Evolutionary conservation across 441 rosid species (phyloP).

Genomic region (Adansonia grandidieri): DNA sequence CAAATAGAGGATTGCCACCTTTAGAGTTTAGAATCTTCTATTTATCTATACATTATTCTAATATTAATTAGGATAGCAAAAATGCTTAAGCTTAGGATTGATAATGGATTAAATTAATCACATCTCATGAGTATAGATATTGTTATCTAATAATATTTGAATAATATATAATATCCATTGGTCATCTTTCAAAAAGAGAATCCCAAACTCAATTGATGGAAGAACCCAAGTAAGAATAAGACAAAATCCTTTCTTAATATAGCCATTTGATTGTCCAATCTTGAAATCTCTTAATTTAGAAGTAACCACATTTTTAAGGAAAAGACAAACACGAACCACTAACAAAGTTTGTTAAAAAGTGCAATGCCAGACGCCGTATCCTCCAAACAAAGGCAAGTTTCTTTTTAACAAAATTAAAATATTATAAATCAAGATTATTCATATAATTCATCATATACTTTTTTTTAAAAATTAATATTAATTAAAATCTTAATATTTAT

Average conservation of each 20-base stretch:
- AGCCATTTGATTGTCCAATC: conserved; percentile 14
- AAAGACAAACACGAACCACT: conserved; percentile 26
- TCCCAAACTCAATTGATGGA: too few relatives aligned
- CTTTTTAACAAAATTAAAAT: too few relatives aligned
- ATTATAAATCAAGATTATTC: too few relatives aligned
- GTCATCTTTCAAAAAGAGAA: too few relatives aligned
- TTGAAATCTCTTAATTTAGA: conserved; percentile 24
- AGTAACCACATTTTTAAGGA: conserved; percentile 13
- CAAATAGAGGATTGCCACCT: background rate
- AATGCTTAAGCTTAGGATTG: background rate
- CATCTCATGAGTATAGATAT: too few relatives aligned
- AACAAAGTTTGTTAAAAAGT: conserved; percentile 11
- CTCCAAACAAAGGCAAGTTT: background rate
- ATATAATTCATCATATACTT: too few relatives aligned
- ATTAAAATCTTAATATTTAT: too few relatives aligned
- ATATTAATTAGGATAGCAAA: too few relatives aligned
- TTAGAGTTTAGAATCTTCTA: background rate
- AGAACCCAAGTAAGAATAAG: background rate
- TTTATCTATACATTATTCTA: too few relatives aligned
- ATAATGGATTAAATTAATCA: background rate
- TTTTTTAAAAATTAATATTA: too few relatives aligned
- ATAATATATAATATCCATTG: too few relatives aligned
- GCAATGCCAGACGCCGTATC: conserved; percentile 19
- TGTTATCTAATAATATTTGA: too few relatives aligned
- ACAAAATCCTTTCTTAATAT: conserved; percentile 31